phyloP scores from a whole-genome alignment of 75 land plant genomes.

The Azolla pinnata region DNA sequence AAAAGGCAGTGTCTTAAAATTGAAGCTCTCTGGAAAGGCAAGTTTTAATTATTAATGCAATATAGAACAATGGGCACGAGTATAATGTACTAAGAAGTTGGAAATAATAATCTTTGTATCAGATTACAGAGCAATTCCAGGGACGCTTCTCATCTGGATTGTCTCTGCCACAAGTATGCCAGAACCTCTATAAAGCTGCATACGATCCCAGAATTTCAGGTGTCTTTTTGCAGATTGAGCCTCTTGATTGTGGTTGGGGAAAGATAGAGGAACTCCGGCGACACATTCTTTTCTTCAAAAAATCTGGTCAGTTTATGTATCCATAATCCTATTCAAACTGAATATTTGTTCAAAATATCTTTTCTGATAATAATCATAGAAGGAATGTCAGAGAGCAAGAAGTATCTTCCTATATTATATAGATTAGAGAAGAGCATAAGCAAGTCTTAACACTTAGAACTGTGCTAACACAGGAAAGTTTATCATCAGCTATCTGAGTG shows the following conservation, averaged over 20 bases:
- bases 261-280: constrained; percentile 87
- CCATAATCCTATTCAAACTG: too few relatives aligned
- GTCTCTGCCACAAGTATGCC: constrained; percentile 84
- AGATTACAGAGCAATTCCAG: constrained; percentile 86
- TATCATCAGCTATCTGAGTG: constrained; percentile 61
- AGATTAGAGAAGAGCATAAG: not conserved
- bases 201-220: constrained; percentile 90
- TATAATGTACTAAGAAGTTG: not conserved
- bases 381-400: not conserved
- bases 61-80: not conserved
- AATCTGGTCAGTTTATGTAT: too few relatives aligned
- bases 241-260: constrained; percentile 86
- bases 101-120: constrained; percentile 12
- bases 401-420: not conserved
- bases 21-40: constrained; percentile 78
- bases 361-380: not conserved
- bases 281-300: constrained; percentile 71
- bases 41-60: not conserved
- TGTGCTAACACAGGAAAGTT: constrained; percentile 57
- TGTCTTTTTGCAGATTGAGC: constrained; percentile 68
- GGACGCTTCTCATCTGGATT: constrained; percentile 63
- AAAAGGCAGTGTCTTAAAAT: constrained; percentile 71
- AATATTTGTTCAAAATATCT: constrained; percentile 2
- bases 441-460: not conserved
- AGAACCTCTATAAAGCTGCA: constrained; percentile 80